Evolutionary conservation across 2,329 filamentous ascomycete species (phyloP), one percentile per base, ranked within the genome.

Genomic region (Proliferodiscus dingleyae): DNA sequence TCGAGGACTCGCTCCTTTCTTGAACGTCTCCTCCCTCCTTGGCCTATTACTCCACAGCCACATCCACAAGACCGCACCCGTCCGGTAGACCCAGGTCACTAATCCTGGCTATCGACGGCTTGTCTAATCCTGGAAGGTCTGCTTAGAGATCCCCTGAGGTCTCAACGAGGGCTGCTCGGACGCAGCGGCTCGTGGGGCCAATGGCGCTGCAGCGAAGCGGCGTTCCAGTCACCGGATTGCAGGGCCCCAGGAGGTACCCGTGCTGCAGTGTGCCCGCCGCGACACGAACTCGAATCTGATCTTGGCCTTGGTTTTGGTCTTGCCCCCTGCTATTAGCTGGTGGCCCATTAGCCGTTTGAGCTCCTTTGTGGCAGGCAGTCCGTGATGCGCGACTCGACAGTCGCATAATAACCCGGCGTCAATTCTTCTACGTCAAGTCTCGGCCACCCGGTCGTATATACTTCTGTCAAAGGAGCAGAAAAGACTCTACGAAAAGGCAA

Each of bases 51-150:
- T n/a, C n/a, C n/a, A n/a, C n/a, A n/a, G n/a, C n/a, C n/a, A n/a
- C n/a, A n/a, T 32, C n/a, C 29, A 5, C 7, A 7, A 32, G 15
- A 9, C 29, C 37, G 10, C 22, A 28, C 19, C n/a, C 21, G 10
- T 26, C n/a, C 40, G 26, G 26, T 21, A 43, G 74, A 78, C 41
- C 70, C 64, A 21, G 64, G 56, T n/a, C 69, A 73, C 56, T 70
- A 60, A 44, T 68, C 66, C 1, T 55, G 50, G 48, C 54, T 67
- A 18, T 53, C 67, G 29, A 55, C 58, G 1, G 61, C 73, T 38
- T 77, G 75, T 44, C 50, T 42, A 4, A 26, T 26, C 24, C 24
- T 11, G 6, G 24, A 11, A 26, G 11, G 24, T 26, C 24, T 26
- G 6, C 6, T 11, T 6, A 26, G 6, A 11, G 24, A 26, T 26